Percentiles rank a stretch among this genome's conserved stretches.
Evolutionary conservation across 2,329 filamentous ascomycete genomes (phyloP).

Genomic region (Rutstroemia sp.): DNA sequence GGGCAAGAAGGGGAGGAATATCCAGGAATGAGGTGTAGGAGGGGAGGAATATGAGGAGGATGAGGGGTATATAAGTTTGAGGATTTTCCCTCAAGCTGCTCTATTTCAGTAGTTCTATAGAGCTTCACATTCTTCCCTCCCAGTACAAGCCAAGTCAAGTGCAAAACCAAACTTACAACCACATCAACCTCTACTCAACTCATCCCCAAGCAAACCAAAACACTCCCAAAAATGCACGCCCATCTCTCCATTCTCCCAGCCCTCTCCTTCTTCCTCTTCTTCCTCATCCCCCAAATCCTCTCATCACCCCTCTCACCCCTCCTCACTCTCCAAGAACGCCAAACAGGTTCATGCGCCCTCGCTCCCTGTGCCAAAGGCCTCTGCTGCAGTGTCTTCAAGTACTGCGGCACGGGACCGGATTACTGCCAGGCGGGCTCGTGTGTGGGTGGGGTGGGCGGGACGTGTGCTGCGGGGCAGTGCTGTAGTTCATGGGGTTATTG

Average conservation of each 20-base stretch:
- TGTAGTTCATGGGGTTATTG: conserved; percentile 14
- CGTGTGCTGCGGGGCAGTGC: conserved; percentile 12
- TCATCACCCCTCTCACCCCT: not conserved
- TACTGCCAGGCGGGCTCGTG: conserved; percentile 9
- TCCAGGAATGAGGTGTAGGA: too few species aligned
- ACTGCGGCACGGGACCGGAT: not conserved
- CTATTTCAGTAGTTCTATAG: too few species aligned
- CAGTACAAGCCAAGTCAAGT: too few species aligned
- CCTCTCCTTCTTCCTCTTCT: not conserved
- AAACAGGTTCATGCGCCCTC: not conserved
- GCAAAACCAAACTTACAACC: not conserved
- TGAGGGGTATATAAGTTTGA: too few species aligned
- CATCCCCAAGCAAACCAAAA: not conserved
- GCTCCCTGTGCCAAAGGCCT: not conserved
- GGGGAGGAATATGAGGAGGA: too few species aligned
- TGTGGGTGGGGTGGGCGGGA: conserved; percentile 13
- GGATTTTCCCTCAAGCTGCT: too few species aligned
- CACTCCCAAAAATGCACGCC: not conserved
- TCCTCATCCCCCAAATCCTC: not conserved
- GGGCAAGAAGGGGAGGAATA: too few species aligned
- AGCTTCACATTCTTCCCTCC: too few species aligned
- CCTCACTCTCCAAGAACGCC: not conserved
- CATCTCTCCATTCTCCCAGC: not conserved
- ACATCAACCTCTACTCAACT: not conserved
- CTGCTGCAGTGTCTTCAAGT: conserved; percentile 1